Evolutionary conservation across 2,329 filamentous ascomycete genomes (phyloP).

Genomic region (Trichoderma semiorbis): DNA sequence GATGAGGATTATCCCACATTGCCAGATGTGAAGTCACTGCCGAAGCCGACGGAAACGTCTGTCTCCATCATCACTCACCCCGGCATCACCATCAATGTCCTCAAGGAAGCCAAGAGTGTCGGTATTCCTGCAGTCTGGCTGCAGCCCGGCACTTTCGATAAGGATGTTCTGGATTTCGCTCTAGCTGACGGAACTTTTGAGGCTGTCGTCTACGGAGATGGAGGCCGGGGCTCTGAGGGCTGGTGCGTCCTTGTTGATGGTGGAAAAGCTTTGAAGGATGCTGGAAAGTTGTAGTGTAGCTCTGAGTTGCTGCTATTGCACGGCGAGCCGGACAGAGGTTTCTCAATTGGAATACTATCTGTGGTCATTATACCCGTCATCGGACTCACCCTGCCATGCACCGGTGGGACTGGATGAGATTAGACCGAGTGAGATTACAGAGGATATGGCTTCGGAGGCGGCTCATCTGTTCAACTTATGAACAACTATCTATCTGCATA

Average conservation of each 20-base stretch:
- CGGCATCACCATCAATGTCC: conserved; percentile 65
- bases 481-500: background rate
- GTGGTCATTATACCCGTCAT: background rate
- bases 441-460: background rate
- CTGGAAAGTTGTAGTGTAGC: conserved; percentile 46
- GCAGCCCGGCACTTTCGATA: conserved; percentile 85
- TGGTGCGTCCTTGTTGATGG: conserved; percentile 90
- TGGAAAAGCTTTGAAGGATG: conserved; percentile 57
- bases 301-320: background rate
- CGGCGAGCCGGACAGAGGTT: background rate
- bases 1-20: conserved; percentile 60
- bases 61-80: conserved; percentile 89
- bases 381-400: background rate
- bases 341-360: background rate
- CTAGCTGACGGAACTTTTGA: conserved; percentile 58
- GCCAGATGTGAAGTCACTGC: conserved; percentile 61
- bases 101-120: conserved; percentile 72
- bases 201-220: conserved; percentile 64
- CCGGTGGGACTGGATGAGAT: background rate
- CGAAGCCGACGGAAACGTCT: conserved; percentile 65
- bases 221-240: conserved; percentile 65
- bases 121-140: conserved; percentile 78
- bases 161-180: conserved; percentile 69
- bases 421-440: background rate
- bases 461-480: background rate